Conservation (phyloP, 1,139 yeast genomes). For the Suhomyces panamericanus region DNA sequence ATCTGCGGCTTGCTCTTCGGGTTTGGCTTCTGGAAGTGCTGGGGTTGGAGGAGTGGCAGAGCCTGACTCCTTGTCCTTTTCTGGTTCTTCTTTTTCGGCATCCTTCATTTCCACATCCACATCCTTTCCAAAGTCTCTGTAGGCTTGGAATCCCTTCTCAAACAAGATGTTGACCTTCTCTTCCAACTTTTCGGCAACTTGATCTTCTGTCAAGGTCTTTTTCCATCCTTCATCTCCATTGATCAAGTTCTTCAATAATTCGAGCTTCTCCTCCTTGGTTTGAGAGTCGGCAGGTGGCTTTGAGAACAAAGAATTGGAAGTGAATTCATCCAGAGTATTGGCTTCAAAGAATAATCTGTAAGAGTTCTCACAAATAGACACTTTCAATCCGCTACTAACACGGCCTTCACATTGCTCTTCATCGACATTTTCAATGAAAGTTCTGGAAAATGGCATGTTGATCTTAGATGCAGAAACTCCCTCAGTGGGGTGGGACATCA, state of each 20-base stretch:
- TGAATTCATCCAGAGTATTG: constrained; percentile 79
- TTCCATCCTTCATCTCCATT: constrained; percentile 46
- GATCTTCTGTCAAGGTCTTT: constrained; percentile 29
- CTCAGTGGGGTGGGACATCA: constrained; percentile 96
- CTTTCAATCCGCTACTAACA: constrained; percentile 71
- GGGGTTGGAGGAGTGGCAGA: neutral
- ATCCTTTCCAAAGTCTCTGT: constrained; percentile 20
- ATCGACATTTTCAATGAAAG: constrained; percentile 56
- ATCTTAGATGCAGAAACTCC: constrained; percentile 86
- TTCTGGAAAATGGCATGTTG: constrained; percentile 69
- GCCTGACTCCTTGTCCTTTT: neutral
- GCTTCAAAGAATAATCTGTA: constrained; percentile 81
- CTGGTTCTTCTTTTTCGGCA: neutral
- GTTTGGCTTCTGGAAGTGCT: constrained; percentile 5
- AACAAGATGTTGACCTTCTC: constrained; percentile 29
- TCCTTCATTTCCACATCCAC: constrained; percentile 19
- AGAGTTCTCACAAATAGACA: constrained; percentile 76
- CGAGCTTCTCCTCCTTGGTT: constrained; percentile 28
- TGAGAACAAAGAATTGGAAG: constrained; percentile 52
- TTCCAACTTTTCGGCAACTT: constrained; percentile 23
- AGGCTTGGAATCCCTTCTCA: constrained; percentile 36
- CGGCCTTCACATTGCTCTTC: constrained; percentile 67
- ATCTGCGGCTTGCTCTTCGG: constrained; percentile 1
- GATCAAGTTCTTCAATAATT: constrained; percentile 28
- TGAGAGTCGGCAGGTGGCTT: constrained; percentile 30